Evolutionary conservation across 768 basidiomycete species (phyloP).

Genomic region (Suillus decipiens): DNA sequence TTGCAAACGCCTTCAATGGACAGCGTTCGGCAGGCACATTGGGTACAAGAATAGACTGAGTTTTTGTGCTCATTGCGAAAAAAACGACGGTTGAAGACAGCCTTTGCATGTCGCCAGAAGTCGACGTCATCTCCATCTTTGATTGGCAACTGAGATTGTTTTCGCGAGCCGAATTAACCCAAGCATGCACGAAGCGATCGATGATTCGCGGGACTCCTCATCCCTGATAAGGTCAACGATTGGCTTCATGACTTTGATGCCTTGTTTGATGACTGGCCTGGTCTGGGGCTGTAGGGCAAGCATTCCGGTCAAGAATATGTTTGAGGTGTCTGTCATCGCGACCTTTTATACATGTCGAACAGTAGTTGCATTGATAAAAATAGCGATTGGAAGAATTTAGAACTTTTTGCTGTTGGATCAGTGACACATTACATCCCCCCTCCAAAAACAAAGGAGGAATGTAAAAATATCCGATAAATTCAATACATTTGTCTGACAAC

Average conservation of each 20-base stretch:
- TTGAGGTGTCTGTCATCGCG: too few relatives aligned
- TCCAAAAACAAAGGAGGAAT: too few relatives aligned
- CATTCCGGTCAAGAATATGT: too few relatives aligned
- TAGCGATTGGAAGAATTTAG: too few relatives aligned
- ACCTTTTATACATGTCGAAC: too few relatives aligned
- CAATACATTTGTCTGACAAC: too few relatives aligned
- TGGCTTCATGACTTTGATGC: conserved; percentile 30
- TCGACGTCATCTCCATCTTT: conserved; percentile 23
- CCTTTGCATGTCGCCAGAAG: conserved; percentile 28
- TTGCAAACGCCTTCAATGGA: too few relatives aligned
- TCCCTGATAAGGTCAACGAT: conserved; percentile 39
- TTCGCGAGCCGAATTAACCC: conserved; percentile 30
- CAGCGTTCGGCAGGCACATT: conserved; percentile 21
- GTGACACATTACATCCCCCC: too few relatives aligned
- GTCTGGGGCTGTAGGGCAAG: too few relatives aligned
- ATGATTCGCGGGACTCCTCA: conserved; percentile 25
- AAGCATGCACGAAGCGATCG: conserved; percentile 39
- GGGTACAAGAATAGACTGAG: conserved; percentile 37
- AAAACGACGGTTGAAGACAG: conserved; percentile 31
- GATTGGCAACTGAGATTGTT: conserved; percentile 16
- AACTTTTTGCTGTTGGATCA: too few relatives aligned
- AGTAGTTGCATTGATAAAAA: too few relatives aligned
- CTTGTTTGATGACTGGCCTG: conserved; percentile 29
- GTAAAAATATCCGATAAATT: too few relatives aligned
- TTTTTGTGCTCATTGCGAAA: conserved; percentile 34